These are phyloP conservation scores for Talaromyces albobiverticillius DNA, from an alignment of 2,329 filamentous ascomycete genomes.

Conservation along the genomic window DNA sequence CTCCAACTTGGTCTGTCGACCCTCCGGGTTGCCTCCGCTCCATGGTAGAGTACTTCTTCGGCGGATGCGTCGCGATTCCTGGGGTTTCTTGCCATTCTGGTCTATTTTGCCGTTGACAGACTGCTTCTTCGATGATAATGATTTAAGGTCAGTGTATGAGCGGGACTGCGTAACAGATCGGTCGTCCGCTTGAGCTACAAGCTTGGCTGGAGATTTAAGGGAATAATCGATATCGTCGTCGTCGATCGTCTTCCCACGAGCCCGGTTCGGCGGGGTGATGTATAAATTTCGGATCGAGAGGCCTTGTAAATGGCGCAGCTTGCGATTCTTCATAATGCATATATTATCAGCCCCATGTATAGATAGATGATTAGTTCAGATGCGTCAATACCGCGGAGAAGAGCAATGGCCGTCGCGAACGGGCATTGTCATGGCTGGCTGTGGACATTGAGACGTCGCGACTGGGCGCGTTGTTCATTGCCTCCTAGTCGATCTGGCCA, in stretches of 20 bases:
- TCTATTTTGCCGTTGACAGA: slow-evolving; percentile 19
- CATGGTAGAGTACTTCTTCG: slow-evolving; percentile 63
- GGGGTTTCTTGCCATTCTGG: slow-evolving; percentile 18
- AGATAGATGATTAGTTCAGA: not conserved
- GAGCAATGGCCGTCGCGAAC: slow-evolving; percentile 50
- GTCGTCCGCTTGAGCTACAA: slow-evolving; percentile 52
- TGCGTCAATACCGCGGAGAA: slow-evolving; percentile 33
- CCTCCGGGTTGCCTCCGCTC: slow-evolving; percentile 57
- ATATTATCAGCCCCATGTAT: not conserved
- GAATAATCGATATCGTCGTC: slow-evolving; percentile 70
- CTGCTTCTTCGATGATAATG: slow-evolving; percentile 19
- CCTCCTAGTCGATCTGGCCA: not conserved
- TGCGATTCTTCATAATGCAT: slow-evolving; percentile 65
- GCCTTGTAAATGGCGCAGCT: slow-evolving; percentile 80
- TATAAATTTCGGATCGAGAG: slow-evolving; percentile 83
- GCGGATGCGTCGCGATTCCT: slow-evolving; percentile 29
- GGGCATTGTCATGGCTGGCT: slow-evolving; percentile 20
- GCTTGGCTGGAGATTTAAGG: slow-evolving; percentile 65
- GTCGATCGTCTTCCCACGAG: slow-evolving; percentile 64
- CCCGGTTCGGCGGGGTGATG: slow-evolving; percentile 56
- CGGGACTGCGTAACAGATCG: slow-evolving; percentile 55
- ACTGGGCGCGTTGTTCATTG: not conserved
- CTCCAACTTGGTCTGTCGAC: slow-evolving; percentile 72
- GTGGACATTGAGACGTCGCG: not conserved
- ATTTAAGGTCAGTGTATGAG: slow-evolving; percentile 54